phyloP scores from a whole-genome alignment of 2,329 filamentous ascomycete species.

The Xylariaceae sp. region DNA sequence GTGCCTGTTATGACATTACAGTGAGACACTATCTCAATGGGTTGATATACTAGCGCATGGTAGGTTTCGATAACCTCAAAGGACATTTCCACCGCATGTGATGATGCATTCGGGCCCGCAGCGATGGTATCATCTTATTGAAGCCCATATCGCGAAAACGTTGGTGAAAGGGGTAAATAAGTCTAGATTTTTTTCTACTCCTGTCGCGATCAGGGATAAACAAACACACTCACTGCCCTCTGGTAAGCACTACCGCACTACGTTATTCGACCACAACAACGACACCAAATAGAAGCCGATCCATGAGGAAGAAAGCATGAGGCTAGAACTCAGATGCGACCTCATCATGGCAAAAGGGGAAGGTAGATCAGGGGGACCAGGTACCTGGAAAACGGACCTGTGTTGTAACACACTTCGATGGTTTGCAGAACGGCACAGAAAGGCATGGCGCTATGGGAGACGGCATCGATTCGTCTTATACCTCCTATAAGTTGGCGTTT shows the following conservation, averaged over 20 bases:
- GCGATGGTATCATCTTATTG: background rate
- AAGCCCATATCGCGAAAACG: too few species aligned
- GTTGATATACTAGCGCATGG: background rate
- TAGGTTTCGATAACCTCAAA: background rate
- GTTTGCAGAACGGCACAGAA: background rate
- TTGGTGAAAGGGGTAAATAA: too few species aligned
- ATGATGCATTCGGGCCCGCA: background rate
- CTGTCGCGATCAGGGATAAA: background rate
- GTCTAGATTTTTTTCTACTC: background rate
- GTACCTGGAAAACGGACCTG: background rate
- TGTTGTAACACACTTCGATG: background rate
- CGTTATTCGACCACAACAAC: too few species aligned
- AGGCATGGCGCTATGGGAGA: slow-evolving; percentile 15
- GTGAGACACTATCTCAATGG: background rate
- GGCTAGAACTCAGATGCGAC: background rate
- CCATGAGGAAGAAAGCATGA: background rate
- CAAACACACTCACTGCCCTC: background rate
- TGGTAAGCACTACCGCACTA: too few species aligned
- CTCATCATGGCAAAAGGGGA: background rate
- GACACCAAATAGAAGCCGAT: too few species aligned
- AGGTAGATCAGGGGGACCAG: background rate
- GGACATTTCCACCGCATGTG: too few species aligned
- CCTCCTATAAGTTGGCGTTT: background rate
- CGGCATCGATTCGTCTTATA: background rate
- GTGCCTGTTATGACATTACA: background rate